Evolutionary conservation across 202 grass and related monocot species (phyloP).

Genomic region (Saccharum hybrid): DNA sequence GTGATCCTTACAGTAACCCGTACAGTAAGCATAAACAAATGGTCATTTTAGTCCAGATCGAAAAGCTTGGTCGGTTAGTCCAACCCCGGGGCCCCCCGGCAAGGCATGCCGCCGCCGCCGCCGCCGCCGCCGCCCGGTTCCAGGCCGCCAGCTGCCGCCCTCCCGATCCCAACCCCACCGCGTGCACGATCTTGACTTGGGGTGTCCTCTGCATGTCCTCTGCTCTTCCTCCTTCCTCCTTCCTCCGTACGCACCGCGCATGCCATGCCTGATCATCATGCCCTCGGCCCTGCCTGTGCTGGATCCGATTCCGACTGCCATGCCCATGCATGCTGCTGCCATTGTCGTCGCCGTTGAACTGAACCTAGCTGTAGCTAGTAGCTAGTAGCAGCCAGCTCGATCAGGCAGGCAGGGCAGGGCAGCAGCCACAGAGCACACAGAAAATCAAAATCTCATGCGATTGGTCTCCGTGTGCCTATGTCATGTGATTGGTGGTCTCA

Average conservation of each 20-base stretch:
- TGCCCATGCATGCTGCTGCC: background rate
- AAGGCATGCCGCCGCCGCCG: background rate
- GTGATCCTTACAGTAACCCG: background rate
- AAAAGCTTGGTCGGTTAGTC: conserved; percentile 1
- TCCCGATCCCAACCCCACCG: conserved; percentile 29
- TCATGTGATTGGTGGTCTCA: conserved; percentile 56
- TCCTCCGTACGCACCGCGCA: conserved; percentile 18
- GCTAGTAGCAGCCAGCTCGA: background rate
- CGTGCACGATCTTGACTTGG: conserved; percentile 61
- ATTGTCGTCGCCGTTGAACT: background rate
- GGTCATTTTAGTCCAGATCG: conserved; percentile 9
- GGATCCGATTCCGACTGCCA: background rate
- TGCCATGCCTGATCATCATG: conserved; percentile 2
- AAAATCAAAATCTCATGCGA: conserved; percentile 37
- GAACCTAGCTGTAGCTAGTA: background rate
- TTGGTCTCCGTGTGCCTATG: conserved; percentile 11
- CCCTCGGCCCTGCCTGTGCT: background rate
- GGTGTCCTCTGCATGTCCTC: conserved; percentile 1
- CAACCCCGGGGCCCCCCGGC: background rate
- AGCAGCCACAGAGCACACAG: background rate
- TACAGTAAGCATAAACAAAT: background rate
- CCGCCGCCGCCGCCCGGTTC: conserved; percentile 20
- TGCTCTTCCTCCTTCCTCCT: no score
- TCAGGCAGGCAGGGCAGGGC: background rate
- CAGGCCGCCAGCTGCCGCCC: conserved; percentile 4